Base-by-base conservation (phyloP, 139 green algal species). In the Chlamydomonas sp. region DNA sequence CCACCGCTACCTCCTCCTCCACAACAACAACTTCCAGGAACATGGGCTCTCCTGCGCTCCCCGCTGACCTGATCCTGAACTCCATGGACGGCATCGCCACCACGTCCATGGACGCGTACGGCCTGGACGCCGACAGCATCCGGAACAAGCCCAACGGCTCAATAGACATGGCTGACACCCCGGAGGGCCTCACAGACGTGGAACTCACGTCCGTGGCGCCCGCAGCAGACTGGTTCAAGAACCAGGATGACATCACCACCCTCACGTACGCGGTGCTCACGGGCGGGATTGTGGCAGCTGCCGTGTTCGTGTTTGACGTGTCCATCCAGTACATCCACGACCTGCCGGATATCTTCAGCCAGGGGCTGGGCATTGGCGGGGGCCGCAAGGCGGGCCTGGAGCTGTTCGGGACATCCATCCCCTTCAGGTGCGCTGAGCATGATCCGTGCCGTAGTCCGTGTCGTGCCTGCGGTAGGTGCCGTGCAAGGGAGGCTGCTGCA, bases 311-410 rank as follows among this genome's bases (percentile, higher is more conserved):
- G 3, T 95, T 95, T 75, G 93, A 95, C 75, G 90, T 94, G 5
- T 90, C 90, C 68, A 95, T 95, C 75, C 91, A 94, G 91, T 92
- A 90, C 83, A 91, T 95, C 61, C 93, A 95, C 79, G 93, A 95
- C 78, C 86, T 95, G 69, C 93, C 93, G 68, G 93, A 95, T 71
- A 92, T 93, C 5, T 85, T 94, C 18, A 79, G 89, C 61, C 68
- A 80, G 63, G 76, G 87, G 49, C 62, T 93, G 18, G 91, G 92
- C 84, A 91, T 95, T 14, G 93, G 93, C n/a, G 93, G 93, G 10
- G 93, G 93, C 18, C 80, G 93, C 49, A 90, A 91, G 12, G 93
- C 90, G 15, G 93, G 93, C 58, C 86, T 95, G 20, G 69, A 86
- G 58, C 57, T 95, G 2, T 72, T 89, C 4, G 90, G 87, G 69